Conservation (phyloP, 441 rosid genomes). For the California macrophylla region DNA sequence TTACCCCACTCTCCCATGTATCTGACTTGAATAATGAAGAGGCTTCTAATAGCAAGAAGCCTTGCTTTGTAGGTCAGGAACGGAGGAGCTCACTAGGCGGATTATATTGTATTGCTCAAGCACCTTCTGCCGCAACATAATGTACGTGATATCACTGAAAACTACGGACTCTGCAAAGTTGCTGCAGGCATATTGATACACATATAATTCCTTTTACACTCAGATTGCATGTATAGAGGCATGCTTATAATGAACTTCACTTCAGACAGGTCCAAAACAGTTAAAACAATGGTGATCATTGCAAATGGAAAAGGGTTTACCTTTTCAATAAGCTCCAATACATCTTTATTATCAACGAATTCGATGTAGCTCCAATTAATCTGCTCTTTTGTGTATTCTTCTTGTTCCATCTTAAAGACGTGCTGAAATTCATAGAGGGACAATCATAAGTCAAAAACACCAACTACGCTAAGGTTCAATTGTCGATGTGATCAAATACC, state of each 20-base stretch:
- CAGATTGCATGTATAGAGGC: neutral
- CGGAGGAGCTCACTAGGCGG: no score
- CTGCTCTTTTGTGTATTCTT: conserved; percentile 89
- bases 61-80: no score
- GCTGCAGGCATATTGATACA: neutral
- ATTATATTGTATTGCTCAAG: neutral
- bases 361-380: conserved; percentile 97
- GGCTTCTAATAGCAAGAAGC: neutral
- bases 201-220: neutral
- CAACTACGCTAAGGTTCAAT: conserved; percentile 7
- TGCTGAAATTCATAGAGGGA: conserved; percentile 45
- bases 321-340: conserved; percentile 91
- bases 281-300: neutral
- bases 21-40: neutral
- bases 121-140: neutral
- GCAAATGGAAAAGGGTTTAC: conserved; percentile 24
- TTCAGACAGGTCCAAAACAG: neutral
- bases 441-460: conserved; percentile 17
- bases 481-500: conserved; percentile 14
- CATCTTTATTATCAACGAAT: conserved; percentile 97
- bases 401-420: conserved; percentile 98
- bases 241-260: neutral
- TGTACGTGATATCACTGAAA: neutral
- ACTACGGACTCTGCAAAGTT: neutral
- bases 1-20: no score